phyloP scores from a whole-genome alignment of 1,139 yeast genomes.

The Debaryomycetaceae sp. region DNA sequence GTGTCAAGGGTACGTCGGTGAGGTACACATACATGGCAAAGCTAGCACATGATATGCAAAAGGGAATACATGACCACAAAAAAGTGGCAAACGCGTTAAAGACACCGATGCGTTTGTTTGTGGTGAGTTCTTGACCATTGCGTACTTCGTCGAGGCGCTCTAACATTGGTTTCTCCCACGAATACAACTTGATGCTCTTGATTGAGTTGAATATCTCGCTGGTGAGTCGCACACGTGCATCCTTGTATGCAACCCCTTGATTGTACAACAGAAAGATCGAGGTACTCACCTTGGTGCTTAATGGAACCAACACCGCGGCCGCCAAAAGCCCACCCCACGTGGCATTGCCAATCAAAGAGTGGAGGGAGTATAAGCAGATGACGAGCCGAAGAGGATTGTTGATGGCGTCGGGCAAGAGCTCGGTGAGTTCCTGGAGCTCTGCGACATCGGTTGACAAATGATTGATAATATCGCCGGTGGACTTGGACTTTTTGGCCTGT shows the following conservation, averaged over 20 bases:
- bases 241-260: slow-evolving; percentile 27
- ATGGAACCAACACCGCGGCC: slow-evolving; percentile 31
- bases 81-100: slow-evolving; percentile 27
- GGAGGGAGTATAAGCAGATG: slow-evolving; percentile 24
- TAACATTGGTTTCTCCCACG: slow-evolving; percentile 41
- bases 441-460: slow-evolving; percentile 35
- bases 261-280: slow-evolving; percentile 24
- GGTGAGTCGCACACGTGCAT: slow-evolving; percentile 33
- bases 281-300: slow-evolving; percentile 26
- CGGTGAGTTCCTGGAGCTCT: slow-evolving; percentile 21
- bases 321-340: slow-evolving; percentile 33
- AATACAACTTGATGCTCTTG: slow-evolving; percentile 36
- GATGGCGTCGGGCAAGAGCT: slow-evolving; percentile 22
- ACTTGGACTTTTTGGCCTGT: slow-evolving; percentile 31
- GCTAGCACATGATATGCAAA: slow-evolving; percentile 30
- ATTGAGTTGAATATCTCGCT: slow-evolving; percentile 37
- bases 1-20: slow-evolving; percentile 25
- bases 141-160: slow-evolving; percentile 29
- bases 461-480: slow-evolving; percentile 39
- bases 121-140: slow-evolving; percentile 31
- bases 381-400: slow-evolving; percentile 28
- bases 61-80: slow-evolving; percentile 37
- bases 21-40: slow-evolving; percentile 25
- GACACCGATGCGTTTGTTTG: slow-evolving; percentile 27
- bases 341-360: slow-evolving; percentile 28